A percentile compares a stretch with the other conserved stretches of the same genome.
Evolutionary conservation across 768 basidiomycete species (phyloP).

Genomic region (Auriculariales sp.): DNA sequence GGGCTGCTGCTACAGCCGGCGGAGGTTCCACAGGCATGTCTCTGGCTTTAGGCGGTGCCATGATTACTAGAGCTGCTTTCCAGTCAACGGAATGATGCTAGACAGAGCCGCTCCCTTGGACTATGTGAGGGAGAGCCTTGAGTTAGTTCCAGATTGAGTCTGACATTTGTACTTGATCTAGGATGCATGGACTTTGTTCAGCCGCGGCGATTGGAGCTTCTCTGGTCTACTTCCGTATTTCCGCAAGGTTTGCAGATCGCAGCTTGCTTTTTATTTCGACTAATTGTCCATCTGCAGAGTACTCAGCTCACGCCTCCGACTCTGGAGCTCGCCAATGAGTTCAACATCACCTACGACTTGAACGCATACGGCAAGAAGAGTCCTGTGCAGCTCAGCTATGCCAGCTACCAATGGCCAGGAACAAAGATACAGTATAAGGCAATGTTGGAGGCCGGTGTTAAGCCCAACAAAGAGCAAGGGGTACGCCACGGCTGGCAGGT

Average conservation of each 20-base stretch:
- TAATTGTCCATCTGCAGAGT: background rate
- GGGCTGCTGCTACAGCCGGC: background rate
- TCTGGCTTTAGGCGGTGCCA: background rate
- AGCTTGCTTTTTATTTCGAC: background rate
- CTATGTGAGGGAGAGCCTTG: background rate
- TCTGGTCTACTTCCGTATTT: slow-evolving; percentile 16
- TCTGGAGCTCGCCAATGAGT: background rate
- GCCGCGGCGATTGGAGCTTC: slow-evolving; percentile 17
- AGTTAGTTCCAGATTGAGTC: too few species aligned
- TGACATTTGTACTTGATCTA: too few species aligned
- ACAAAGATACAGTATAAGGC: background rate
- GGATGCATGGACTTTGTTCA: slow-evolving; percentile 14
- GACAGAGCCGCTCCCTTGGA: background rate
- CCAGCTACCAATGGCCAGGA: background rate
- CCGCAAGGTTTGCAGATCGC: slow-evolving; percentile 6
- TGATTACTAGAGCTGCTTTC: background rate
- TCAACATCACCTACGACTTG: background rate
- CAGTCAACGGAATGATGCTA: background rate
- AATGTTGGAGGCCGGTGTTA: background rate
- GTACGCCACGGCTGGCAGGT: background rate
- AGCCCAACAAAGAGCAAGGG: background rate
- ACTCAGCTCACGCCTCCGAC: background rate
- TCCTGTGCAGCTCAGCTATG: background rate
- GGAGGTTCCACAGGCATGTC: background rate
- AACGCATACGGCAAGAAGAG: background rate